These are phyloP conservation scores for Penicillium argentinense DNA, from an alignment of 495 filamentous ascomycete genomes.

Conservation along the genomic window DNA sequence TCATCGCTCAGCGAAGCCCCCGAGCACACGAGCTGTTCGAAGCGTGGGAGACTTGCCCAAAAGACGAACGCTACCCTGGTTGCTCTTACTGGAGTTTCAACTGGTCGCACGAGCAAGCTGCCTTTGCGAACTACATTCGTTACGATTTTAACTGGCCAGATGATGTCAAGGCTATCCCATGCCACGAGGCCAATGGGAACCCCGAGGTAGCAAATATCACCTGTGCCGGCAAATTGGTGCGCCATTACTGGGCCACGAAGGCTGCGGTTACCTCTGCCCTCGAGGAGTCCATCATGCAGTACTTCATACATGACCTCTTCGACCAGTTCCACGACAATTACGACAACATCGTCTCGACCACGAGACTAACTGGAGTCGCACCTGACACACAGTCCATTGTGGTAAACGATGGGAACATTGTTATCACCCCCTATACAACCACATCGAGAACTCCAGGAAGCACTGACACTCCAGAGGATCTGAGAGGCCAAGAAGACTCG, in stretches of 20 bases:
- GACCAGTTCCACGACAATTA: constrained; percentile 11
- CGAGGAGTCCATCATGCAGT: constrained; percentile 13
- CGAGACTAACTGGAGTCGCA: too few species aligned
- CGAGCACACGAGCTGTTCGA: constrained; percentile 36
- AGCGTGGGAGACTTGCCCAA: constrained; percentile 37
- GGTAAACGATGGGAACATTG: too few species aligned
- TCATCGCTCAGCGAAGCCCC: constrained; percentile 36
- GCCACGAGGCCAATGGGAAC: constrained; percentile 36
- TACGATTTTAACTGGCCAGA: constrained; percentile 31
- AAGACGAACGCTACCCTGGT: constrained; percentile 24
- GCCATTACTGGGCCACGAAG: constrained; percentile 22
- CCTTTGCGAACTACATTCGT: constrained; percentile 37
- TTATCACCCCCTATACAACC: too few species aligned
- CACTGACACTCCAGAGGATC: too few species aligned
- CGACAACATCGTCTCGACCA: not conserved
- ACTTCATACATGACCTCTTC: constrained; percentile 14
- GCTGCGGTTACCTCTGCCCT: constrained; percentile 4
- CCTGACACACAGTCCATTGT: too few species aligned
- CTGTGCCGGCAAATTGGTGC: constrained; percentile 17
- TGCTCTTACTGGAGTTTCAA: constrained; percentile 31
- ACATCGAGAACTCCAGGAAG: too few species aligned
- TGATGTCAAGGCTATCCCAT: constrained; percentile 37
- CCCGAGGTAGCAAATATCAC: constrained; percentile 12
- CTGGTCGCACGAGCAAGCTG: constrained; percentile 41
- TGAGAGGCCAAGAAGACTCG: too few species aligned